Evolutionary conservation across 176 grass and related monocot genomes (phyloP).

Genomic region (Carex pumila): DNA sequence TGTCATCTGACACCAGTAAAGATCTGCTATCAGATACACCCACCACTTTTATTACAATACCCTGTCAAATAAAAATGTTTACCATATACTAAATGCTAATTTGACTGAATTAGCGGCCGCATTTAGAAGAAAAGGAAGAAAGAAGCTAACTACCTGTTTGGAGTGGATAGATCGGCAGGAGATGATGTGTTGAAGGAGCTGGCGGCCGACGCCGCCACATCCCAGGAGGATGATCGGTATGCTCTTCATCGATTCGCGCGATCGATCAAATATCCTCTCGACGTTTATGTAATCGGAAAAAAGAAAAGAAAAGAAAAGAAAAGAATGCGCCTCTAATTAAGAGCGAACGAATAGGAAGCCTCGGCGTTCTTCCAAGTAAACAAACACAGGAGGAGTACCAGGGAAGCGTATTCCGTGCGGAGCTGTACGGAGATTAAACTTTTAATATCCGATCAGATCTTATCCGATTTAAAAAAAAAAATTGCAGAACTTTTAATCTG

Average conservation of each 20-base stretch:
- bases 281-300: not conserved
- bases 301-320: not conserved
- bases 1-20: conserved; percentile 53
- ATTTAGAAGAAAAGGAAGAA: not conserved
- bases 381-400: too few species aligned
- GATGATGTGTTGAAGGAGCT: conserved; percentile 76
- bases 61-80: conserved; percentile 21
- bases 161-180: conserved; percentile 58
- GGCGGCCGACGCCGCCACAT: conserved; percentile 75
- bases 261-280: not conserved
- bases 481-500: too few species aligned
- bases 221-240: conserved; percentile 76
- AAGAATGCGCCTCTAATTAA: too few species aligned
- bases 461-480: too few species aligned
- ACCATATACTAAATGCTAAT: not conserved
- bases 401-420: too few species aligned
- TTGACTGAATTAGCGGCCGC: too few species aligned
- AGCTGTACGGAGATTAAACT: too few species aligned
- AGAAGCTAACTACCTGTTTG: conserved; percentile 26
- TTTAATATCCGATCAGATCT: too few species aligned
- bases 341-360: too few species aligned
- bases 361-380: too few species aligned
- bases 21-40: conserved; percentile 70
- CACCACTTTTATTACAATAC: conserved; percentile 62
- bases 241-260: conserved; percentile 20